Evolutionary conservation across 805 yeast genomes (phyloP).

Genomic region (Wickerhamiella allomyrinae): DNA sequence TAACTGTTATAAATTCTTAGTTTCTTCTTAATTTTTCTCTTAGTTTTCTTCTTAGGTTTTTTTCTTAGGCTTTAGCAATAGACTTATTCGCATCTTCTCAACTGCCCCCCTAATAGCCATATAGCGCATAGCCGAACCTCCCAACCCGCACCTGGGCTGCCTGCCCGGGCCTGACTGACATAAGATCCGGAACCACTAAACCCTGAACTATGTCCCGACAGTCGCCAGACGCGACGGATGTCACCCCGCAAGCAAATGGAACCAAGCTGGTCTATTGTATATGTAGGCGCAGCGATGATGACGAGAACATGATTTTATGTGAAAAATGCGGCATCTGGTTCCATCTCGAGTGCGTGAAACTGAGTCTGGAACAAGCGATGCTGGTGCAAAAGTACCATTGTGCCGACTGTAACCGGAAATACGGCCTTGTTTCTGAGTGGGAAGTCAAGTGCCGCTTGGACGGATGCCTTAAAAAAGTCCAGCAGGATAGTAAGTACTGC

Average conservation of each 20-base stretch:
- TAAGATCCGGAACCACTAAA: too few species aligned
- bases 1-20: neutral
- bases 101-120: too few species aligned
- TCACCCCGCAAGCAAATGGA: neutral
- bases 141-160: too few species aligned
- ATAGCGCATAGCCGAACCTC: too few species aligned
- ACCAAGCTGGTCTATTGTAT: neutral
- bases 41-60: neutral
- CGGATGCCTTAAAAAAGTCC: neutral
- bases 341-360: neutral
- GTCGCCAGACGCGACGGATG: neutral
- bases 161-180: too few species aligned
- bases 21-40: neutral
- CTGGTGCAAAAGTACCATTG: neutral
- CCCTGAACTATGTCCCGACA: neutral
- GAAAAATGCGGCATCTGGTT: conserved; percentile 1
- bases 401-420: neutral
- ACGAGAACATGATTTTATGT: neutral
- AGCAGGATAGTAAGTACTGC: neutral
- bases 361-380: neutral
- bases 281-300: neutral
- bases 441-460: neutral
- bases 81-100: too few species aligned
- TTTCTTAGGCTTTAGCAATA: too few species aligned
- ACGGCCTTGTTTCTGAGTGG: neutral